Percentiles rank a stretch among this genome's conserved stretches.
Conservation (phyloP, 2,329 filamentous ascomycete genomes). For the Nectriaceae sp. region DNA sequence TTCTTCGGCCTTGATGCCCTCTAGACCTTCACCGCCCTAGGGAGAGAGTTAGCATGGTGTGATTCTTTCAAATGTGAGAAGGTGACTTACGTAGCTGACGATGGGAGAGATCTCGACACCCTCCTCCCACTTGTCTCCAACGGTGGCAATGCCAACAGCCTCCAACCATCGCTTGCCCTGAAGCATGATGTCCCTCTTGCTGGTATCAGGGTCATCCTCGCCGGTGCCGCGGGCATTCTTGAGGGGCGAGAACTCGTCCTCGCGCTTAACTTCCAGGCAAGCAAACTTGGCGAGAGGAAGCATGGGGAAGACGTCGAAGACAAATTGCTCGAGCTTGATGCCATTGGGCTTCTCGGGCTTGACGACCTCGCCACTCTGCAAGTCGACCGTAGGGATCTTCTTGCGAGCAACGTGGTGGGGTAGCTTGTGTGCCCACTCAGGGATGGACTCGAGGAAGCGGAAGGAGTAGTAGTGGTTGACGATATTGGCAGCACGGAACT, state of each 20-base stretch:
- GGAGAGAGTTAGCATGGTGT: constrained; percentile 9
- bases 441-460: constrained; percentile 87
- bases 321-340: constrained; percentile 98
- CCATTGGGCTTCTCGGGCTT: constrained; percentile 96
- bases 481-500: constrained; percentile 97
- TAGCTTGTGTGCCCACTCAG: constrained; percentile 80
- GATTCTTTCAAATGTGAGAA: not conserved
- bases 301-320: constrained; percentile 97
- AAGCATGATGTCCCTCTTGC: constrained; percentile 83
- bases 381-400: constrained; percentile 91
- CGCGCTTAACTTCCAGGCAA: constrained; percentile 91
- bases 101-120: constrained; percentile 91
- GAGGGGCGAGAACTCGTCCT: constrained; percentile 96
- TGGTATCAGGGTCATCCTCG: constrained; percentile 93
- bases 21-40: constrained; percentile 64
- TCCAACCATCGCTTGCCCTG: constrained; percentile 88
- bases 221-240: constrained; percentile 88
- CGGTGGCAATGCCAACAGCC: constrained; percentile 74
- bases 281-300: constrained; percentile 86
- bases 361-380: constrained; percentile 73
- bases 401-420: constrained; percentile 96
- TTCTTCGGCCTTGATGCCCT: constrained; percentile 53
- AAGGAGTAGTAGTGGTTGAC: constrained; percentile 99
- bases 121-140: constrained; percentile 61
- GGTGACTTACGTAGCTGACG: constrained; percentile 85